A percentile compares a stretch with the other conserved stretches of the same genome.
phyloP scores from a whole-genome alignment of 2,329 filamentous ascomycete genomes.

The Diaporthe vaccinii region DNA sequence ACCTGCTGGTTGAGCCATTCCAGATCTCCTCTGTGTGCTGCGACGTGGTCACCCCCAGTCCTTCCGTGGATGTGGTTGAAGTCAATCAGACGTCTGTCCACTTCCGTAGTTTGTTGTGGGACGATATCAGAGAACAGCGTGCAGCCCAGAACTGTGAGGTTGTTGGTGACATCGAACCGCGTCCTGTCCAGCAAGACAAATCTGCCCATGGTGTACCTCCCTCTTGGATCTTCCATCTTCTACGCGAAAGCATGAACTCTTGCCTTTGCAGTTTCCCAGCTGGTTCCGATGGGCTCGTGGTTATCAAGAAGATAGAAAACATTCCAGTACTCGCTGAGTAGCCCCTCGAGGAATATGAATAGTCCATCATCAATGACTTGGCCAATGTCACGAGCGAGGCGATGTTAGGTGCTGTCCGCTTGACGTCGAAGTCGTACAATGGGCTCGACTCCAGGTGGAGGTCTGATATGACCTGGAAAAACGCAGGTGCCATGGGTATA shows the following conservation, averaged over 20 bases:
- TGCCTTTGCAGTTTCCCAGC: slow-evolving; percentile 51
- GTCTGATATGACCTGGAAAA: slow-evolving; percentile 66
- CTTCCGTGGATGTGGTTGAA: slow-evolving; percentile 54
- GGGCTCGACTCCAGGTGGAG: slow-evolving; percentile 66
- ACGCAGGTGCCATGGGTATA: background rate
- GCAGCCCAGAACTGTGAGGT: slow-evolving; percentile 52
- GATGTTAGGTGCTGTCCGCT: slow-evolving; percentile 62
- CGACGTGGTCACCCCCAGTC: slow-evolving; percentile 44
- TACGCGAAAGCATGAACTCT: slow-evolving; percentile 51
- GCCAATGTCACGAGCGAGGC: slow-evolving; percentile 70
- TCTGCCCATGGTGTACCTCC: slow-evolving; percentile 48
- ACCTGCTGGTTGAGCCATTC: slow-evolving; percentile 47
- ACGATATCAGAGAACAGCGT: slow-evolving; percentile 36
- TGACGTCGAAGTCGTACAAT: slow-evolving; percentile 62
- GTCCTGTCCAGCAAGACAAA: slow-evolving; percentile 56
- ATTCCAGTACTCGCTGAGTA: slow-evolving; percentile 61
- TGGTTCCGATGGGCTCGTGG: slow-evolving; percentile 65
- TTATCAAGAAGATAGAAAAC: slow-evolving; percentile 69
- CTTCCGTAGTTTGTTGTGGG: background rate
- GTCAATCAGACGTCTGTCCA: slow-evolving; percentile 51
- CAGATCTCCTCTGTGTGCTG: slow-evolving; percentile 44
- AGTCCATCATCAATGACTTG: slow-evolving; percentile 44
- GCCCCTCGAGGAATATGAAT: slow-evolving; percentile 60
- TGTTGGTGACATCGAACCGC: slow-evolving; percentile 45
- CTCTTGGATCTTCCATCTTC: slow-evolving; percentile 36